Conservation (phyloP, 331 rosid species). For the Pyrus hybrid region DNA sequence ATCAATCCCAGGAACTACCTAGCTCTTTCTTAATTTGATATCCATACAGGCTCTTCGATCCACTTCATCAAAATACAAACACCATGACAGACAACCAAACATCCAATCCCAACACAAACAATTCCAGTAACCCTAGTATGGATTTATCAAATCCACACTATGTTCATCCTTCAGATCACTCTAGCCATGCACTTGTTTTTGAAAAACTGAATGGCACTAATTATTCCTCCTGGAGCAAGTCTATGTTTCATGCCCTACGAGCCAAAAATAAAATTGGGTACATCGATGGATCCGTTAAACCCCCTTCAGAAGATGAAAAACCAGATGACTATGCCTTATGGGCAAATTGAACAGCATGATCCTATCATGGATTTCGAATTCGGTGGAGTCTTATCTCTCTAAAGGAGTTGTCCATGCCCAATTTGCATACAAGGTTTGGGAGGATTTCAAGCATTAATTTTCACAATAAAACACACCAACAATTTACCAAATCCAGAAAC, state of each 20-base stretch:
- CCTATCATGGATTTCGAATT: neutral
- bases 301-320: neutral
- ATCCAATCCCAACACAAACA: too few species aligned
- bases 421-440: neutral
- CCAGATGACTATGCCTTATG: neutral
- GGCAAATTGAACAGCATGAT: neutral
- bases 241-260: neutral
- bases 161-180: too few species aligned
- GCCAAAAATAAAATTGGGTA: neutral
- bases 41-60: too few species aligned
- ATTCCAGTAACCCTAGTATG: too few species aligned
- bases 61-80: too few species aligned
- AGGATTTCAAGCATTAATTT: neutral
- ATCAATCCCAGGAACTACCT: too few species aligned
- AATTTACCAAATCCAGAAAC: neutral
- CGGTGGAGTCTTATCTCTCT: neutral
- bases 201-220: neutral
- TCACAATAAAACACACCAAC: conserved; percentile 6
- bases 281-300: neutral
- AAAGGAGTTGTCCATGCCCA: neutral
- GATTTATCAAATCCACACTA: too few species aligned
- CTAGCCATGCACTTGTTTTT: neutral
- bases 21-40: too few species aligned
- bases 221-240: neutral
- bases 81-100: too few species aligned